Base-by-base conservation (phyloP, 2,329 filamentous ascomycete species). In the Verticillium longisporum region DNA sequence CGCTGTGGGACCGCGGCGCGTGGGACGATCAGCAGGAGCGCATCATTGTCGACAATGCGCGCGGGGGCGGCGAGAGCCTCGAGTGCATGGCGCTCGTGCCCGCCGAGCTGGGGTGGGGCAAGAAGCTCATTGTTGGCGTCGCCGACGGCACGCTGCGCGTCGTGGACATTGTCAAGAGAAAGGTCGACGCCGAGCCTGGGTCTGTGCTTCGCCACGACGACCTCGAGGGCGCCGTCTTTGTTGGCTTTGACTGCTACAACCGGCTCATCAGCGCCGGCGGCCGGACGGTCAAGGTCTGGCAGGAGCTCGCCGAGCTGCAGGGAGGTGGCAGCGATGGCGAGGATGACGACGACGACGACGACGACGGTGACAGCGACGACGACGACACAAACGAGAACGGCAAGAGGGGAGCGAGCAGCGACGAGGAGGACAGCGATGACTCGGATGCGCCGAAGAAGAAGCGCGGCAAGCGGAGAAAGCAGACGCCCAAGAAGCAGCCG, bases 11-110 rank as follows among this genome's bases (percentile, higher is more conserved):
- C 74, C 89, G 89, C 66, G 94, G 94, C 1, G 86, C 90, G 1
- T 98, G 95, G 94, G 93, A 96, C 70, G 94, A 98, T 72, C 92
- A 97, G 72, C 91, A 96, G 67, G 92, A 96, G 75, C 85, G 92
- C 59, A 90, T 97, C 68, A 86, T 90, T 57, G 86, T 97, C 9
- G 88, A 92, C 66, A 76, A 80, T 10, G 83, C 80, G 18, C 81
- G 76, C 66, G 76, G 74, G 21, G 88, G 86, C 9, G 91, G 85
- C 55, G 92, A 96, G 73, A 91, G 90, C 62, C 77, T 97, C 53
- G 94, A 98, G 70, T 83, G 87, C n/a, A 78, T 97, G 63, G 81
- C 85, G 1, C 75, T 89, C 59, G 79, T 95, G 18, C 92, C 92
- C 0, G 85, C 89, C 37, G 85, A 84, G 18, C 78, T 93, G 50